These are phyloP conservation scores for Infundibulicybe gibba DNA, from an alignment of 768 basidiomycete genomes.

Conservation along the genomic window DNA sequence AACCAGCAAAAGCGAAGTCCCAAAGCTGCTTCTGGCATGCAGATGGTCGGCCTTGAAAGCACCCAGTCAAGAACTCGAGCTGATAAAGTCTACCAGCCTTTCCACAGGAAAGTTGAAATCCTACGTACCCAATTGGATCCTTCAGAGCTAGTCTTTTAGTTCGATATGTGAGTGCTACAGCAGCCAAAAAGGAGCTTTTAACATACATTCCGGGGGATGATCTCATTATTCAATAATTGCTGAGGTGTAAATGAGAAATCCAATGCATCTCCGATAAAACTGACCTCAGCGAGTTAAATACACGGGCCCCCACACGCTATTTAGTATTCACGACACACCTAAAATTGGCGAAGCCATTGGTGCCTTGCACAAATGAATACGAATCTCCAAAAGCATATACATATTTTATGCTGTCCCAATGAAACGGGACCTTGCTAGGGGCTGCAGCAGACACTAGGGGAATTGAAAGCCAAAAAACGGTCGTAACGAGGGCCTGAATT, in stretches of 20 bases:
- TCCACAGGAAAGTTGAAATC: no score
- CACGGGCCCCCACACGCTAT: no score
- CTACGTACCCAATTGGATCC: conserved; percentile 48
- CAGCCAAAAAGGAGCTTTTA: neutral
- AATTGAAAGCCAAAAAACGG: no score
- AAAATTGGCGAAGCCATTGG: conserved; percentile 43
- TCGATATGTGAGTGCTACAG: neutral
- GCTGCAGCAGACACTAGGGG: no score
- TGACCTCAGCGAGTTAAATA: conserved; percentile 10
- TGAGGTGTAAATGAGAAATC: conserved; percentile 36
- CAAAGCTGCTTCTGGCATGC: conserved; percentile 44
- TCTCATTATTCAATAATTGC: conserved; percentile 38
- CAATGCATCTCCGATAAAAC: conserved; percentile 47
- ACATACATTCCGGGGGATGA: conserved; percentile 40
- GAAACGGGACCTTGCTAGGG: conserved; percentile 16
- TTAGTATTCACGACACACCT: conserved; percentile 32
- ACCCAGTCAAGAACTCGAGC: conserved; percentile 53
- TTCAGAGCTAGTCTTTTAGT: conserved; percentile 47
- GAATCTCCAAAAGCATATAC: conserved; percentile 56
- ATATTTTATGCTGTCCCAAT: conserved; percentile 40
- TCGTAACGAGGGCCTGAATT: no score
- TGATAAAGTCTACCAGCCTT: conserved; percentile 9
- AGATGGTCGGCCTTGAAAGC: conserved; percentile 39
- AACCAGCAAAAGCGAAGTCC: conserved; percentile 55
- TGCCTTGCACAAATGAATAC: conserved; percentile 53